phyloP scores from a whole-genome alignment of 805 yeast species.

The Wickerhamiella occidentalis region DNA sequence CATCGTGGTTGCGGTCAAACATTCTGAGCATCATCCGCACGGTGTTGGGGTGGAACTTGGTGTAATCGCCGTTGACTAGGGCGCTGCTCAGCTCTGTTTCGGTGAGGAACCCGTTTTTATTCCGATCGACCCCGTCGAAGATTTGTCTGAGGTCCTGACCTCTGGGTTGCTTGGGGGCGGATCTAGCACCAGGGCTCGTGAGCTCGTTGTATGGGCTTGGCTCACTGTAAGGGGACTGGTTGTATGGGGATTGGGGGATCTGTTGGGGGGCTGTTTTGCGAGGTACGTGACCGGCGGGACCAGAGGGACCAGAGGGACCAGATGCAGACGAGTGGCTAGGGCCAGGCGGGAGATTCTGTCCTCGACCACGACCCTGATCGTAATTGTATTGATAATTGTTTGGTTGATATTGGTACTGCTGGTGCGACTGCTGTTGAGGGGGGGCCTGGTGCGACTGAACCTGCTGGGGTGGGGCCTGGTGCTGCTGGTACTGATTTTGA shows the following conservation, averaged over 20 bases:
- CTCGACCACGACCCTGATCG: background rate
- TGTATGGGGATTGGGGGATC: background rate
- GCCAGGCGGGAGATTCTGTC: too few species aligned
- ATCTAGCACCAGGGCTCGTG: slow-evolving; percentile 4
- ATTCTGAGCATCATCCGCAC: slow-evolving; percentile 49
- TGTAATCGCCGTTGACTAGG: slow-evolving; percentile 49
- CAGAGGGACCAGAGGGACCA: background rate
- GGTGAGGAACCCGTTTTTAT: slow-evolving; percentile 42
- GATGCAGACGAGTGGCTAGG: too few species aligned
- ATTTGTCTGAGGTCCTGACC: slow-evolving; percentile 33
- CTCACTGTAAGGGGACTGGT: background rate
- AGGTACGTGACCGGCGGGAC: background rate
- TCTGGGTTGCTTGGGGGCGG: background rate
- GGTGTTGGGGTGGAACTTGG: slow-evolving; percentile 49
- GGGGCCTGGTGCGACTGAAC: too few species aligned
- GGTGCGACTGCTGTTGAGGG: background rate
- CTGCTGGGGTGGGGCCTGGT: too few species aligned
- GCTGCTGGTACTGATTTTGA: too few species aligned
- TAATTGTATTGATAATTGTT: background rate
- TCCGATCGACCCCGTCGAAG: slow-evolving; percentile 44
- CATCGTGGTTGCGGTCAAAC: slow-evolving; percentile 41
- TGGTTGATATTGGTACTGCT: background rate
- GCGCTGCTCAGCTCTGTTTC: slow-evolving; percentile 48
- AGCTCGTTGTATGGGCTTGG: slow-evolving; percentile 1
- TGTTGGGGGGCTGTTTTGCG: background rate